These are phyloP conservation scores for Annulohypoxylon truncatum DNA, from an alignment of 2,329 filamentous ascomycete species.

Conservation along the genomic window DNA sequence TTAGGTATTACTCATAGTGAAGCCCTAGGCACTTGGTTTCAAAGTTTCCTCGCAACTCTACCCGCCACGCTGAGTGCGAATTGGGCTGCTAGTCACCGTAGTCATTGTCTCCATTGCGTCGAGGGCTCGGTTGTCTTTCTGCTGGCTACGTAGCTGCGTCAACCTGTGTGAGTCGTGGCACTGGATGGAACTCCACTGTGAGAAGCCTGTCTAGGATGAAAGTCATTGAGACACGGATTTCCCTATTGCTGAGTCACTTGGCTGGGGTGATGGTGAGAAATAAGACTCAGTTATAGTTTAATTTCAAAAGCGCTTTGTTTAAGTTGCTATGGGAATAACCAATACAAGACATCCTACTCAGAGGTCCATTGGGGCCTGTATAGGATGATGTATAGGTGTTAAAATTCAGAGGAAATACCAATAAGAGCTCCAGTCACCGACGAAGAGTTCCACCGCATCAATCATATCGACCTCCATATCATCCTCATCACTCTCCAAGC, in stretches of 20 bases:
- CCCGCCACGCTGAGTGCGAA: neutral
- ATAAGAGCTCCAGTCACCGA: no score
- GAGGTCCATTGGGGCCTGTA: neutral
- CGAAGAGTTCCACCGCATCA: no score
- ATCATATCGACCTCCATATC: no score
- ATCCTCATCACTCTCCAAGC: no score
- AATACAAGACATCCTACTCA: neutral
- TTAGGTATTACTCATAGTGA: neutral
- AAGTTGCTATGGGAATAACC: neutral
- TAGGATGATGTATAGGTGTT: neutral
- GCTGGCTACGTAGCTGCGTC: neutral
- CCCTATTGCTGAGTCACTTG: neutral
- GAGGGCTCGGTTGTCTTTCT: neutral
- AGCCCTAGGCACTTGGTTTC: neutral
- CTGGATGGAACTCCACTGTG: neutral
- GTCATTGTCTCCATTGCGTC: neutral
- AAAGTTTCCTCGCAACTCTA: neutral
- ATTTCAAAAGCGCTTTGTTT: neutral
- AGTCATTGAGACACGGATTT: neutral
- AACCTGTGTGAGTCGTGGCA: neutral
- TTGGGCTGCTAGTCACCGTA: neutral
- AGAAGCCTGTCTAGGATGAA: neutral
- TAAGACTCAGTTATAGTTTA: neutral
- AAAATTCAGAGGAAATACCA: no score
- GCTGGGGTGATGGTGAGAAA: neutral